Evolutionary conservation across 31 red algal species (phyloP), one percentile per base, ranked within the genome.

Genomic region (Odonthalia washingtoniensis): DNA sequence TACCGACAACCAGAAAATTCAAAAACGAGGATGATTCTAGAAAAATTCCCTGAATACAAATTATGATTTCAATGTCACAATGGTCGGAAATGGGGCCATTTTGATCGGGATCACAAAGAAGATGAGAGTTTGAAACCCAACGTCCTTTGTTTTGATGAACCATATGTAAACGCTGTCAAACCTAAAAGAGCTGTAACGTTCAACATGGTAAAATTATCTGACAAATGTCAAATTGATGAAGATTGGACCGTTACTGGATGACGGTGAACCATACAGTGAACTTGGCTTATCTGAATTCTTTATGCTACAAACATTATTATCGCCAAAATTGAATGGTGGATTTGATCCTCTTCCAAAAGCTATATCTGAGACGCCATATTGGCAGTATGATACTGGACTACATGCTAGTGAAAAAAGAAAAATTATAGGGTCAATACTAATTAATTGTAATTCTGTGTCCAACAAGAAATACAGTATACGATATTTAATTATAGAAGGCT

Each of bases 221-320:
- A n/a, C n/a, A n/a, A n/a, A n/a, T n/a, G n/a, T n/a, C n/a, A n/a
- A n/a, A n/a, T n/a, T n/a, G n/a, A n/a, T n/a, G n/a, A n/a, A n/a
- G n/a, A 26, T 35, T 75, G 72, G 72, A 42, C 38, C 0, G 5
- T 6, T 75, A 40, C 34, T 0, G 40, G 72, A 75, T 40, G 72
- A 75, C 18, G 72, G 72, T 40, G 72, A 31, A 32, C 72, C 28
- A 5, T 75, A 75, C 27, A 40, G 72, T 75, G 72, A 38, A 5
- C 32, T 75, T 32, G 27, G 27, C 27, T 0, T 40, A 18, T 14
- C 12, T 5, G 5, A 52, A 28, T 61, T 61, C 28, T 61, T 61
- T 40, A 5, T 40, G 40, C 2, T 75, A 42, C 33, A 40, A 75
- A 31, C 72, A 39, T 75, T 3, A 40, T 3, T 37, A 40, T 28